Conservation (phyloP, 75 land plant species). For the Chamaecyparis obtusa region DNA sequence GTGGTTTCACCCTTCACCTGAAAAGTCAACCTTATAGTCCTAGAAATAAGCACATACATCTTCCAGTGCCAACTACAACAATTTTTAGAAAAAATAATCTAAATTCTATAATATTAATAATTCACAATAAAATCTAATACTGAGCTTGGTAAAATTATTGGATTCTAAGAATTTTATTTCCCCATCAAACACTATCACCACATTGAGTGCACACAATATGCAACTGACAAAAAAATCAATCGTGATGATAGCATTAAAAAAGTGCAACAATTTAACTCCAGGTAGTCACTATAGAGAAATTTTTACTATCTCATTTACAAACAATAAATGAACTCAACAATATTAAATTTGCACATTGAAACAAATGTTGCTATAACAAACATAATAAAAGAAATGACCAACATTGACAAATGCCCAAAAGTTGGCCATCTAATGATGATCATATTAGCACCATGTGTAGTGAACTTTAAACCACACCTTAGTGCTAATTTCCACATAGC, state of each 20-base stretch:
- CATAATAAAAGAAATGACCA: background rate
- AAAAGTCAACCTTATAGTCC: background rate
- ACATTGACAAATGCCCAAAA: background rate
- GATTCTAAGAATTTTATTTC: background rate
- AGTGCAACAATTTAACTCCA: too few species aligned
- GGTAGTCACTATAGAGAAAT: too few species aligned
- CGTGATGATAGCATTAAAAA: background rate
- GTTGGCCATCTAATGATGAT: background rate
- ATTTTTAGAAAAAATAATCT: background rate
- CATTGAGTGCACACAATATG: background rate
- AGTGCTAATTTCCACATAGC: background rate
- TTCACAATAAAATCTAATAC: background rate
- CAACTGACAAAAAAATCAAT: background rate
- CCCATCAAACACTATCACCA: background rate
- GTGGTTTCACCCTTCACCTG: slow-evolving; percentile 42
- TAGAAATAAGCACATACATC: background rate
- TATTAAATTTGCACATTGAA: background rate
- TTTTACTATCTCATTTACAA: background rate
- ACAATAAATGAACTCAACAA: background rate
- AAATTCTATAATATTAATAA: background rate
- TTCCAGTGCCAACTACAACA: background rate
- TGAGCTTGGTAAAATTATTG: background rate
- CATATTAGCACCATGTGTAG: background rate
- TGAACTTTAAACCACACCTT: background rate
- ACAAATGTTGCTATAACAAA: background rate